Base-by-base conservation (phyloP, 1,284 basidiomycete species). In the Ceratobasidium theobromae region DNA sequence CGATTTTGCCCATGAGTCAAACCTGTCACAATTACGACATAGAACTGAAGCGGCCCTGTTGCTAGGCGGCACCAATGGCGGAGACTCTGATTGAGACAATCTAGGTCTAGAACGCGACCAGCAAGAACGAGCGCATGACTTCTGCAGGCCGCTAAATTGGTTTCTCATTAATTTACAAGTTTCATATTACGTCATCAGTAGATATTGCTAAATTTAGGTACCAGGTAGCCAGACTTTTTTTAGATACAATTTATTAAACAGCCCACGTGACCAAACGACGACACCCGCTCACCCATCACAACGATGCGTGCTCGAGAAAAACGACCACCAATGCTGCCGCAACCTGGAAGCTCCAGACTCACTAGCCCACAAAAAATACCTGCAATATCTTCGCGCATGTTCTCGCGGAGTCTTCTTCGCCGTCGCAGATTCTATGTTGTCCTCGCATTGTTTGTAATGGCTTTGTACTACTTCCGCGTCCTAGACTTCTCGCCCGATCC, bases 381-480 rank as follows among this genome's bases (percentile, higher is more conserved):
- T 18, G 12, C 49, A 28, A 12, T 65, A 11, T 45, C 27, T 21
- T 48, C 58, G 32, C 60, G 60, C 27, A 65, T 65, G 40, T 65
- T 65, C 30, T 65, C 60, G 5, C 48, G 60, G 16, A 45, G 60
- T 45, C 49, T 65, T 14, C 49, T 65, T n/a, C 60, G 60, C 12
- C 60, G 60, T 12, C 60, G 60, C 23, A 18, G 60, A 23, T 65
- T 65, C 49, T 65, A 65, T 53, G 38, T 38, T 4, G 28, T 65
- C 25, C 49, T 65, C 14, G 60, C 49, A 11, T 8, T 53, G 28
- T 65, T 65, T 43, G 40, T 49, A 8, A 25, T 65, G 16, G 60
- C 49, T 3, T 33, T 65, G n/a, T 65, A 65, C 27, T 65, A 65
- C 38, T 43, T 65, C 48, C 60, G 60, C 23, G 23, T 65, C 30